Percentiles rank a stretch among this genome's conserved stretches.
Evolutionary conservation across 192 early-diverging fungal species (phyloP).

Genomic region (Gonapodya sp.): DNA sequence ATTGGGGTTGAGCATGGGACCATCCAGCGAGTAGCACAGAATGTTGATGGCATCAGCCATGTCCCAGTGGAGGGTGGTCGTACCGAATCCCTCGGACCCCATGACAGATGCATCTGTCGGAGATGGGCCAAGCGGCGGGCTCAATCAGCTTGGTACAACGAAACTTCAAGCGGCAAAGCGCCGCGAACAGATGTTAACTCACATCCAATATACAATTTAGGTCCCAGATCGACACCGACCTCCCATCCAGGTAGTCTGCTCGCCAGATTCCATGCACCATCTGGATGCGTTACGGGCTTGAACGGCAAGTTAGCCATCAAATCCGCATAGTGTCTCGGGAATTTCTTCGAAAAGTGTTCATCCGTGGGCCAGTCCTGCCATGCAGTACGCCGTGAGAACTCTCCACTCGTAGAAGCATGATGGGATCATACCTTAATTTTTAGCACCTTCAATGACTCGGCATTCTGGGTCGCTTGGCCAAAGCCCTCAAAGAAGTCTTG

Average conservation of each 20-base stretch:
- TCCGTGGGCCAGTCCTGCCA: conserved; percentile 58
- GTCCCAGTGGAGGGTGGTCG: conserved; percentile 67
- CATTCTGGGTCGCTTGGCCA: no score
- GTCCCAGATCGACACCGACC: conserved; percentile 61
- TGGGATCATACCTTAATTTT: background rate
- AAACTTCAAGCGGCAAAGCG: background rate
- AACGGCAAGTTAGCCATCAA: conserved; percentile 50
- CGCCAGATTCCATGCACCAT: conserved; percentile 47
- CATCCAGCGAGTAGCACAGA: conserved; percentile 40
- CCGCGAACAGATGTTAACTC: background rate
- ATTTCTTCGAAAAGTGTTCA: conserved; percentile 37
- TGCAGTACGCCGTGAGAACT: no score
- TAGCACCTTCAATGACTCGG: background rate
- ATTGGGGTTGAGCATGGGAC: background rate
- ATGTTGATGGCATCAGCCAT: conserved; percentile 73
- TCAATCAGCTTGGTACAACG: background rate
- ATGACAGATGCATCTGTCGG: background rate
- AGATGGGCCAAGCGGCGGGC: background rate
- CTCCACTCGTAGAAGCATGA: background rate
- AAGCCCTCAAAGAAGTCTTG: background rate
- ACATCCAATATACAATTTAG: conserved; percentile 58
- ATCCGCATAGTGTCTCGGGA: conserved; percentile 39
- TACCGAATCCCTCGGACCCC: conserved; percentile 27
- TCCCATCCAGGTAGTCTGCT: conserved; percentile 36
- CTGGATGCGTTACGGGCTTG: conserved; percentile 38